These are phyloP conservation scores for Diplodia seriata DNA, from an alignment of 2,329 filamentous ascomycete species.

Conservation along the genomic window DNA sequence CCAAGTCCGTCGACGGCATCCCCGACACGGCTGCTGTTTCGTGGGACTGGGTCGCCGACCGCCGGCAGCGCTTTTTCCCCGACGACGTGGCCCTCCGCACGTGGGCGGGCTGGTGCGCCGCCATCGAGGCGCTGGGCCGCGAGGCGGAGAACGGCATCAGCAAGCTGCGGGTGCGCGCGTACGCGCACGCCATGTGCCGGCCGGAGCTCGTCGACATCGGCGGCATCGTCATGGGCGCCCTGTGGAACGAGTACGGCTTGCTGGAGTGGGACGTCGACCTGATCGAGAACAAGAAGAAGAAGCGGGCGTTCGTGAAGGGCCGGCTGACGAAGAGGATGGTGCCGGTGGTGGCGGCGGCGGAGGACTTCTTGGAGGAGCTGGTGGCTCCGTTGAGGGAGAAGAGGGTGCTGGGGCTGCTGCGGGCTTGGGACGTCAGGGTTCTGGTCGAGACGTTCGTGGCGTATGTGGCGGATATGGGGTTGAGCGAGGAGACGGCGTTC, in stretches of 20 bases:
- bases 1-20: neutral
- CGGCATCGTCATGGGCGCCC: neutral
- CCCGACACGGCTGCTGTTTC: neutral
- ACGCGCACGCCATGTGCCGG: neutral
- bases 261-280: neutral
- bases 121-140: neutral
- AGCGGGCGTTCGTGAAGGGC: neutral
- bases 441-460: neutral
- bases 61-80: neutral
- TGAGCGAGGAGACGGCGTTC: neutral
- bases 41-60: neutral
- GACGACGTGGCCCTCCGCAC: neutral
- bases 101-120: neutral
- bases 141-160: slow-evolving; percentile 2
- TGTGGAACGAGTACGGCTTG: neutral
- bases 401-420: neutral
- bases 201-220: too few species aligned
- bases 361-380: neutral
- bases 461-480: neutral
- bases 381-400: neutral
- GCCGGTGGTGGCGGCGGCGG: neutral
- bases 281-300: neutral
- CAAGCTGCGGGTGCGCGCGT: neutral
- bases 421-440: neutral
- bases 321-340: neutral